Conservation (phyloP, 129 eudicot species). For the Escallonia rubra region DNA sequence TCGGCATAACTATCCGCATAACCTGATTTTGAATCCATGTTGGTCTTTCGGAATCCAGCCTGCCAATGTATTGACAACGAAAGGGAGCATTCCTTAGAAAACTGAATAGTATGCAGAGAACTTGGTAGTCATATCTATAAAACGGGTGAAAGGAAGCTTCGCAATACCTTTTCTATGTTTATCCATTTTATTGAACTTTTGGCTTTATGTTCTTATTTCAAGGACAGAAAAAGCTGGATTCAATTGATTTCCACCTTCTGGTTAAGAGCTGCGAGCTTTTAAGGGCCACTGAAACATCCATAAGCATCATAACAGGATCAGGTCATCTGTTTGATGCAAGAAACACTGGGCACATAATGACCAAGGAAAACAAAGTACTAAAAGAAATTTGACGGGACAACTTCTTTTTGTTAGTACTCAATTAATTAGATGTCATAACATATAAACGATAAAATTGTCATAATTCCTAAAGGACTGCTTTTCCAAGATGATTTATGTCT, state of each 20-base stretch:
- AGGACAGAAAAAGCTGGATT: background rate
- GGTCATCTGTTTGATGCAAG: slow-evolving; percentile 6
- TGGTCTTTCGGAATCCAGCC: slow-evolving; percentile 13
- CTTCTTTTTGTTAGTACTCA: background rate
- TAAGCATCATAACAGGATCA: slow-evolving; percentile 12
- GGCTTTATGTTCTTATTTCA: slow-evolving; percentile 3
- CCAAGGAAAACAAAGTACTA: background rate
- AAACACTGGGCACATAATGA: background rate
- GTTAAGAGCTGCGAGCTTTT: background rate
- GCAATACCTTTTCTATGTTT: background rate
- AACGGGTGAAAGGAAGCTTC: slow-evolving; percentile 3
- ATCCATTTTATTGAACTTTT: background rate
- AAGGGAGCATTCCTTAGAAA: slow-evolving; percentile 13
- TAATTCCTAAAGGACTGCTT: background rate
- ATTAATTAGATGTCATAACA: background rate
- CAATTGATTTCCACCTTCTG: slow-evolving; percentile 1
- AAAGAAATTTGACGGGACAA: background rate
- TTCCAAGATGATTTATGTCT: background rate
- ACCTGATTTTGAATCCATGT: slow-evolving; percentile 14
- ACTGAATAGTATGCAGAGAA: slow-evolving; percentile 13
- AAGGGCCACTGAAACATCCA: slow-evolving; percentile 8
- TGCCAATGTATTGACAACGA: slow-evolving; percentile 20
- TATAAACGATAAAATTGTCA: background rate
- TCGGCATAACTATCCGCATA: slow-evolving; percentile 17
- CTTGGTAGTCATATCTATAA: slow-evolving; percentile 21